Conservation (phyloP, 306 rosid species). For the Cicer judaicum region DNA sequence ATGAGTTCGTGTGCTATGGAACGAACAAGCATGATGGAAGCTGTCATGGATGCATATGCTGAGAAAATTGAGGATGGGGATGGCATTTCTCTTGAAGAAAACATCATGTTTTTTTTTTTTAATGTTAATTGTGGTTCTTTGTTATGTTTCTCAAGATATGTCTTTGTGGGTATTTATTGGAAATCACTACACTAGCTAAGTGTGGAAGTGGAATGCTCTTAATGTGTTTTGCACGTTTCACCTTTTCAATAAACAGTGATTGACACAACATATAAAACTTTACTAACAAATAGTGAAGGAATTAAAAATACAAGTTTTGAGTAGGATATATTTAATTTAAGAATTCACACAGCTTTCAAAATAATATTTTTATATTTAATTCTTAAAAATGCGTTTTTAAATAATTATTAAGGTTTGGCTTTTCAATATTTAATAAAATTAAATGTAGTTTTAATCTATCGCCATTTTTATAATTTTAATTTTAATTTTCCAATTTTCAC, state of each 20-base stretch:
- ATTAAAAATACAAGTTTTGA: too few relatives aligned
- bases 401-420: too few relatives aligned
- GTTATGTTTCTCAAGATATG: not conserved
- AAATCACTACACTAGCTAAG: not conserved
- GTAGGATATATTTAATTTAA: too few relatives aligned
- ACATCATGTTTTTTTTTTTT: constrained; percentile 45
- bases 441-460: too few relatives aligned
- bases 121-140: not conserved
- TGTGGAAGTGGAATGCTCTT: constrained; percentile 9
- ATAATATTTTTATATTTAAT: too few relatives aligned
- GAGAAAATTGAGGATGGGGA: constrained; percentile 80
- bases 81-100: constrained; percentile 65
- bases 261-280: not conserved
- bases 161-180: not conserved
- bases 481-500: too few relatives aligned
- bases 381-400: too few relatives aligned
- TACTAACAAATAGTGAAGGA: not conserved
- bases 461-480: too few relatives aligned
- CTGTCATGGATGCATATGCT: constrained; percentile 83
- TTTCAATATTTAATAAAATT: too few relatives aligned
- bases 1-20: constrained; percentile 78
- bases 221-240: not conserved
- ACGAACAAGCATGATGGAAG: constrained; percentile 70
- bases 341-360: too few relatives aligned
- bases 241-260: not conserved